These are phyloP conservation scores for Fusarium sp. DNA, from an alignment of 2,329 filamentous ascomycete species.

Conservation along the genomic window DNA sequence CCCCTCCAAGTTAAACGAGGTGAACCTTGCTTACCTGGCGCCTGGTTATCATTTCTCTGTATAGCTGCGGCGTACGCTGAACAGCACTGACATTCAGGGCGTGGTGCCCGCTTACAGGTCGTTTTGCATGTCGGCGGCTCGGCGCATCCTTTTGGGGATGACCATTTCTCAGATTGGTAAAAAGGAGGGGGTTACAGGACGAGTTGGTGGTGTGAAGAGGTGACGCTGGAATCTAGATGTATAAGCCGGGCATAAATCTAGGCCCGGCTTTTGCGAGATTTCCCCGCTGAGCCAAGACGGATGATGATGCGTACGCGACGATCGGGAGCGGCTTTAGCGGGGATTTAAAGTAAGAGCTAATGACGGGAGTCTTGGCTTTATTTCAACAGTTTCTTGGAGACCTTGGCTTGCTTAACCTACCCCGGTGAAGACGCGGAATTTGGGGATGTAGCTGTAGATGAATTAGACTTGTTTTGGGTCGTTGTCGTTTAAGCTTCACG, in stretches of 20 bases:
- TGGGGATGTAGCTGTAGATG: background rate
- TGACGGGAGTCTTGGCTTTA: background rate
- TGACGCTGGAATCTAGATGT: background rate
- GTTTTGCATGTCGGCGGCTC: fast-evolving
- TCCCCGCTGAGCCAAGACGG: conserved; percentile 1
- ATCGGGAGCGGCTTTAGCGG: background rate
- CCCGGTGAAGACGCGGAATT: conserved; percentile 20
- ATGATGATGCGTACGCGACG: background rate
- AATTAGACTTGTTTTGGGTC: background rate
- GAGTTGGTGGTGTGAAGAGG: background rate
- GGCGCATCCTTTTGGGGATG: background rate
- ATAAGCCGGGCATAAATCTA: conserved; percentile 10
- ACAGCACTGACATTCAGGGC: background rate
- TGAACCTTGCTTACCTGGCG: background rate
- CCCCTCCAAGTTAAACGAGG: background rate
- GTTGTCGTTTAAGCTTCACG: background rate
- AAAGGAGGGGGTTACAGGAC: conserved; percentile 3
- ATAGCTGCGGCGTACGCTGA: background rate
- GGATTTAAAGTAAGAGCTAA: background rate
- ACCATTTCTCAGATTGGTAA: background rate
- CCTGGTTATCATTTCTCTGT: background rate
- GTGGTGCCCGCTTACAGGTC: background rate
- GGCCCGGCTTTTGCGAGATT: conserved; percentile 1
- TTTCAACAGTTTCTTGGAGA: background rate
- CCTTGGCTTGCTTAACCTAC: background rate